Conservation (phyloP, 31 red algal genomes). For the Odonthalia washingtoniensis region DNA sequence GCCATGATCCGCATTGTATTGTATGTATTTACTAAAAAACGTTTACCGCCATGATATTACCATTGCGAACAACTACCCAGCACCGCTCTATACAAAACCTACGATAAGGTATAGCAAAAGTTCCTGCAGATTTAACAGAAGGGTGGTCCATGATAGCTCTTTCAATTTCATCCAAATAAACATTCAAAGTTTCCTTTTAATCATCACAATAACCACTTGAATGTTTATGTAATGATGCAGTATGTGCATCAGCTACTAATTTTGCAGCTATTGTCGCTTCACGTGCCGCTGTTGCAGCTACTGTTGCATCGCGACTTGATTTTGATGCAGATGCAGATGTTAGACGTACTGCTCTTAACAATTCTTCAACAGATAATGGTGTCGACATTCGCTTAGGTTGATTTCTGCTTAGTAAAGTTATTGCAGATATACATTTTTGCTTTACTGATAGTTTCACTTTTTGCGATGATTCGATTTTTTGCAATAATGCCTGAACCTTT, state of each 20-base stretch:
- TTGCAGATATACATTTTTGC: too few relatives aligned
- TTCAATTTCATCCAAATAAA: conserved; percentile 74
- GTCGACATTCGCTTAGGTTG: neutral
- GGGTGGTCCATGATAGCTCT: too few relatives aligned
- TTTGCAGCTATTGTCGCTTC: conserved; percentile 57
- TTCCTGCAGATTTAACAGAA: too few relatives aligned
- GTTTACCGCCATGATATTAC: too few relatives aligned
- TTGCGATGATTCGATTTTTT: conserved; percentile 32
- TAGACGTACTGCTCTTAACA: conserved; percentile 44
- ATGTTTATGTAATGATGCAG: neutral
- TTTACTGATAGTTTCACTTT: neutral
- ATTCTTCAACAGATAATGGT: conserved; percentile 47
- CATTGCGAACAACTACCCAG: too few relatives aligned
- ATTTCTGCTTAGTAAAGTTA: too few relatives aligned
- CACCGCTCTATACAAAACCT: too few relatives aligned
- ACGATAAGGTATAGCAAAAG: too few relatives aligned
- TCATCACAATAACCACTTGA: conserved; percentile 24
- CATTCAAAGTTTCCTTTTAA: conserved; percentile 62
- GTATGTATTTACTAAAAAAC: too few relatives aligned
- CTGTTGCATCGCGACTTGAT: too few relatives aligned
- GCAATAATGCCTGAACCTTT: conserved; percentile 33
- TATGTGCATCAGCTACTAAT: conserved; percentile 45
- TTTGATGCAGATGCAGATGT: conserved; percentile 66
- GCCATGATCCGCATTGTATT: too few relatives aligned
- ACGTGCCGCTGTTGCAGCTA: too few relatives aligned